Evolutionary conservation across 1,284 basidiomycete species (phyloP), one percentile per base, ranked within the genome.

Genomic region (Apiotrichum akiyoshidainum): DNA sequence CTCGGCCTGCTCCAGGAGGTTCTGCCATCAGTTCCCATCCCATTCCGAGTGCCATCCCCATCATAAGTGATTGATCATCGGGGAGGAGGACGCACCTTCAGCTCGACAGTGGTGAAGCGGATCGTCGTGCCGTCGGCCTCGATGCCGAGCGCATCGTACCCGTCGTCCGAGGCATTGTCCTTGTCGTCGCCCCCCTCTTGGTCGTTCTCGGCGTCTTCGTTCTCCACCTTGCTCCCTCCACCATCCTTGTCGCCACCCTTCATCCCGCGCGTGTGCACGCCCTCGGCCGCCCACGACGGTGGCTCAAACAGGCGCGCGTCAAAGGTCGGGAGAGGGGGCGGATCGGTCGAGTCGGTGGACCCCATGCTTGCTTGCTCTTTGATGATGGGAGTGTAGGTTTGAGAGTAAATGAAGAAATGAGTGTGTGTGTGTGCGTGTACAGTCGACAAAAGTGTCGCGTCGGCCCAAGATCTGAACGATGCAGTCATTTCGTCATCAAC

Each of bases 231-330:
- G n/a, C 42, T n/a, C 19, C 19, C 19, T n/a, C 44, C 40, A 12
- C 58, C 57, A 3, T 48, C 53, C 12, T 51, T 34, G 37, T 45
- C 31, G 13, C 34, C 34, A 42, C n/a, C 12, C 12, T 31, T 31
- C 33, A 35, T 46, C 22, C 33, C 16, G 4, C 26, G 26, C 17
- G 49, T 21, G 31, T 57, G 44, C 11, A 46, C 14, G 22, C 22
- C n/a, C 9, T 48, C 57, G 9, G 46, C 61, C 2, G 71, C 72
- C 72, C 72, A 74, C 46, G 62, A 49, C 31, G 72, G 72, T 13
- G 72, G 70, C 33, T 71, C 61, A 44, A 72, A 74, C 40, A 57
- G 55, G 12, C 58, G 53, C 1, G 67, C 64, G 60, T 74, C 72
- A 33, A 71, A 74, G 2, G 58, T 44, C 11, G 51, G 51, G 5